Percentiles rank a stretch among this genome's conserved stretches.
Evolutionary conservation across 2,329 filamentous ascomycete species (phyloP).

Genomic region (Seiridium unicorne): DNA sequence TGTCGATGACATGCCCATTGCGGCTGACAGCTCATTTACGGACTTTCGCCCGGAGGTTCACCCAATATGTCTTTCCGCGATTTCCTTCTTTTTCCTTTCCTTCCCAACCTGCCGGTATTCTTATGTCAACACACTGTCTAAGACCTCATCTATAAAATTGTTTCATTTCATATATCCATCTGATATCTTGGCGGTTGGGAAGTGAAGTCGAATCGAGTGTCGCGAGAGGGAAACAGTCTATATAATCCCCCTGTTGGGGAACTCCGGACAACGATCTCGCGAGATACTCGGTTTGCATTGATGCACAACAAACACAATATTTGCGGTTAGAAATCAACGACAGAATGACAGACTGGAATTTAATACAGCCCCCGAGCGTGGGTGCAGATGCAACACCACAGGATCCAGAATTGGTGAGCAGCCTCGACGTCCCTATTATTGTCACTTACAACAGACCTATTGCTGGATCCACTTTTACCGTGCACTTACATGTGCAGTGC

Average conservation of each 20-base stretch:
- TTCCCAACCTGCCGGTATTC: not conserved
- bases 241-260: not conserved
- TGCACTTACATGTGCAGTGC: not conserved
- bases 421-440: not conserved
- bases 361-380: not conserved
- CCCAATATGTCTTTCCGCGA: not conserved
- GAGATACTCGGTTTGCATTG: not conserved
- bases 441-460: not conserved
- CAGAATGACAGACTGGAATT: not conserved
- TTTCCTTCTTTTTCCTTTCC: not conserved
- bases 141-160: not conserved
- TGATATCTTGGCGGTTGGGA: not conserved
- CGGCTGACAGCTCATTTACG: not conserved
- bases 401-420: not conserved
- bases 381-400: not conserved
- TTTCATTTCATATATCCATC: no score
- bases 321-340: not conserved
- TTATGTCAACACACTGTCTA: not conserved
- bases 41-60: not conserved
- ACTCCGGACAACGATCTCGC: not conserved
- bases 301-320: not conserved
- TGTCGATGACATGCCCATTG: not conserved
- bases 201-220: not conserved
- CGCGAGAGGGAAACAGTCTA: not conserved
- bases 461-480: not conserved